These are phyloP conservation scores for Arachis hypogaea DNA, from an alignment of 306 rosid species.

Conservation along the genomic window DNA sequence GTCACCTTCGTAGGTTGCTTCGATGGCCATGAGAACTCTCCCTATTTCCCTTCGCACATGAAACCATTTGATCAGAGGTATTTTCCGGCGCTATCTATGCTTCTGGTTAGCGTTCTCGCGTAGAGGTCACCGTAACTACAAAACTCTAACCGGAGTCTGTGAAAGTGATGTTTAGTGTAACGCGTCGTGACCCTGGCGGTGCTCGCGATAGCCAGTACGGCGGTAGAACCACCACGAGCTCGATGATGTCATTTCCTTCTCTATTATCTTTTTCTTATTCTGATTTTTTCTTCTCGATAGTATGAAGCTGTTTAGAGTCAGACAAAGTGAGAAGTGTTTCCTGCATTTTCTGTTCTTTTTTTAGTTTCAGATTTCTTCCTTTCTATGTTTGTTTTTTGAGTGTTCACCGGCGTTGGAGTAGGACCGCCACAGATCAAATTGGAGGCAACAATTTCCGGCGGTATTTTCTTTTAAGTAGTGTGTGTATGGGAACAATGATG, in stretches of 20 bases:
- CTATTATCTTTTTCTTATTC: conserved; percentile 28
- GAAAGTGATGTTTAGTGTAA: conserved; percentile 24
- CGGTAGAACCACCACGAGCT: conserved; percentile 33
- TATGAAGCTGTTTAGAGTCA: neutral
- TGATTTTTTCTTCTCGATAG: conserved; percentile 34
- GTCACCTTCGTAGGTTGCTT: conserved; percentile 55
- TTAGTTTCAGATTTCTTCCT: neutral
- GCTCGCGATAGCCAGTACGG: conserved; percentile 36
- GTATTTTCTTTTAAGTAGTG: neutral
- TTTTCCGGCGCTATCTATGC: conserved; percentile 46
- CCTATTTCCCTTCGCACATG: conserved; percentile 55
- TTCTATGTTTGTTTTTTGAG: too few species aligned
- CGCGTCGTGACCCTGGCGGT: conserved; percentile 38
- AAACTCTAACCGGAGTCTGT: conserved; percentile 18
- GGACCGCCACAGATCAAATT: conserved; percentile 20
- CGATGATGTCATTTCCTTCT: conserved; percentile 24
- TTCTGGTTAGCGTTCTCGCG: conserved; percentile 41
- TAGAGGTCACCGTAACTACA: conserved; percentile 55
- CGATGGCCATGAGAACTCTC: conserved; percentile 59
- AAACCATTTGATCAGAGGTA: conserved; percentile 59
- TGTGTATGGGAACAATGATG: neutral
- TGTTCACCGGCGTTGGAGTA: conserved; percentile 6
- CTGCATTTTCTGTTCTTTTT: conserved; percentile 43
- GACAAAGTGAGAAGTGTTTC: conserved; percentile 48
- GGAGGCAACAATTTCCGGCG: conserved; percentile 39